Conservation (phyloP, 805 yeast genomes). For the Pichia thaimueangensis region DNA sequence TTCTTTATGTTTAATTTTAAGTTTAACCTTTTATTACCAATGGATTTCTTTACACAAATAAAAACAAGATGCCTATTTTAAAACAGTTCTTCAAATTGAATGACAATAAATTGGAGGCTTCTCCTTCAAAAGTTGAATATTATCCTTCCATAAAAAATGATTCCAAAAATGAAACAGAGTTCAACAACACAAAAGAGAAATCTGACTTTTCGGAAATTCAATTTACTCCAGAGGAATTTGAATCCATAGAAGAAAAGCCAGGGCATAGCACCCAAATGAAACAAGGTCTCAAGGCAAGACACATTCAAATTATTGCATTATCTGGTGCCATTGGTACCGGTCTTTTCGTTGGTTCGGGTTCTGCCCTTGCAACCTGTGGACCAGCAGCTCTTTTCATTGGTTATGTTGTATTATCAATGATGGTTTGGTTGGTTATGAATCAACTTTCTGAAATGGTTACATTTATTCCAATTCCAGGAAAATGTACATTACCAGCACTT, state of each 20-base stretch:
- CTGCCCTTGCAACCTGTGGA: conserved; percentile 30
- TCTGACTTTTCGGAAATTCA: no score
- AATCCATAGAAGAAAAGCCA: neutral
- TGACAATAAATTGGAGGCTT: no score
- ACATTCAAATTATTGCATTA: conserved; percentile 58
- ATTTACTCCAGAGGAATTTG: neutral
- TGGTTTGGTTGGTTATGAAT: conserved; percentile 60
- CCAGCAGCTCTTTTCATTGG: conserved; percentile 43
- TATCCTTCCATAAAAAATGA: no score
- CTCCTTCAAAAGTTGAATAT: no score
- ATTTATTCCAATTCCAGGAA: conserved; percentile 54
- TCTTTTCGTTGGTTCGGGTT: conserved; percentile 46
- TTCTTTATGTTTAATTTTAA: no score
- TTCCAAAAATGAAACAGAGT: no score
- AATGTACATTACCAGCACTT: conserved; percentile 26
- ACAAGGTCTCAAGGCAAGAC: conserved; percentile 41
- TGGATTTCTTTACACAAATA: no score
- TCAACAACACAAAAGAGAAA: no score
- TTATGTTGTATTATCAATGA: conserved; percentile 55
- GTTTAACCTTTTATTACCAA: no score
- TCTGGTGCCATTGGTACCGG: conserved; percentile 73
- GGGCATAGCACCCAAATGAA: conserved; percentile 20
- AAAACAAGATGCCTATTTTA: no score
- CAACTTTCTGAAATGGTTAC: conserved; percentile 63
- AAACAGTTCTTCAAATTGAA: no score